These are phyloP conservation scores for Solanum neorickii DNA, from an alignment of 257 asterid species.

Conservation along the genomic window DNA sequence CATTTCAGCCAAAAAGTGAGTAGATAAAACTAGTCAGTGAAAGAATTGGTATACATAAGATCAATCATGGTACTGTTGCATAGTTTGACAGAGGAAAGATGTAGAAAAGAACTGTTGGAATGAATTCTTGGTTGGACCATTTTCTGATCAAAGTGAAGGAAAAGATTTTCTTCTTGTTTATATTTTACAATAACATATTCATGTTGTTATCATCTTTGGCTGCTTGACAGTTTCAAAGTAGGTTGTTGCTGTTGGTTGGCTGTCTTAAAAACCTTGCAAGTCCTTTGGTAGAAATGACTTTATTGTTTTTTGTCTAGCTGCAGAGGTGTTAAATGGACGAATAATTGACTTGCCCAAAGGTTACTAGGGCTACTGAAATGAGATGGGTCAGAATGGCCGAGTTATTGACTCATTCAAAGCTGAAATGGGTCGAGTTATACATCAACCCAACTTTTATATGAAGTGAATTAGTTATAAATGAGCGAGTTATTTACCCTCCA, in stretches of 20 bases:
- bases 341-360: background rate
- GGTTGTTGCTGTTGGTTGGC: slow-evolving; percentile 7
- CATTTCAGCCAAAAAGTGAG: background rate
- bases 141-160: background rate
- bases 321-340: background rate
- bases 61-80: background rate
- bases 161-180: background rate
- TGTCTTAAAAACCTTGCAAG: background rate
- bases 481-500: background rate
- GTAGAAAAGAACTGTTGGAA: background rate
- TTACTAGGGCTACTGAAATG: background rate
- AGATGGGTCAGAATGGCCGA: background rate
- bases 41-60: background rate
- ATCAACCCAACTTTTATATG: background rate
- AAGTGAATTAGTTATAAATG: background rate
- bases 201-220: background rate
- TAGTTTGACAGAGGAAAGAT: background rate
- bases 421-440: background rate
- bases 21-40: background rate
- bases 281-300: background rate
- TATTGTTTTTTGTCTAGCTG: background rate
- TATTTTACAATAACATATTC: background rate
- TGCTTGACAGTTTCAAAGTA: slow-evolving; percentile 7
- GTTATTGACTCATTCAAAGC: background rate
- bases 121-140: background rate